These are phyloP conservation scores for Rhizophagus sp. DNA, from an alignment of 192 early-diverging fungal species.

Conservation along the genomic window DNA sequence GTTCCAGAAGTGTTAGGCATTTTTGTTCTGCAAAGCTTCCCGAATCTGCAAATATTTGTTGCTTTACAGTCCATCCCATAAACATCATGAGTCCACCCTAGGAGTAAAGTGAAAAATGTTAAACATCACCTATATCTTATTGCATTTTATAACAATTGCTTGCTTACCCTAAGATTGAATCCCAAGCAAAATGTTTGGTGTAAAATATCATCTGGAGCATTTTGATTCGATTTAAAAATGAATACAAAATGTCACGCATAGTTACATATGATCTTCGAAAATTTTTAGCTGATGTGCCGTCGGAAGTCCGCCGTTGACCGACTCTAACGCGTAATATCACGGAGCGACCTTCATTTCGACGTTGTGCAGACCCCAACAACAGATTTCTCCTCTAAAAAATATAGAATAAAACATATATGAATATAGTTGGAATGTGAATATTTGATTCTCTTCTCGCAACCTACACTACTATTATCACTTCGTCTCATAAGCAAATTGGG, in stretches of 20 bases:
- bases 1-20: background rate
- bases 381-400: slow-evolving; percentile 34
- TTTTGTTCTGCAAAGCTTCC: slow-evolving; percentile 9
- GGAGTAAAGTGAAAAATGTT: background rate
- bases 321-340: slow-evolving; percentile 24
- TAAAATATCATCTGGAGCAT: slow-evolving; percentile 27
- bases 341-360: slow-evolving; percentile 33
- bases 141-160: background rate
- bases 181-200: slow-evolving; percentile 23
- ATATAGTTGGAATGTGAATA: background rate
- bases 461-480: slow-evolving; percentile 33
- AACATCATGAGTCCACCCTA: slow-evolving; percentile 13
- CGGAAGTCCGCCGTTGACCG: slow-evolving; percentile 26
- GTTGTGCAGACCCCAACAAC: slow-evolving; percentile 32
- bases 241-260: slow-evolving; percentile 25
- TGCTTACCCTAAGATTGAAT: slow-evolving; percentile 28
- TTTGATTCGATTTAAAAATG: slow-evolving; percentile 17
- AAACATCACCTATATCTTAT: too few species aligned
- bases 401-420: background rate
- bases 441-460: slow-evolving; percentile 7
- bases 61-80: slow-evolving; percentile 10
- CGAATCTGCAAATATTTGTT: background rate
- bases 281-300: slow-evolving; percentile 18
- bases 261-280: slow-evolving; percentile 23
- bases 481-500: slow-evolving; percentile 30